A percentile compares a stretch with the other conserved stretches of the same genome.
These are phyloP conservation scores for Lasiodiplodia sp. DNA, from an alignment of 2,329 filamentous ascomycete genomes.

Conservation along the genomic window DNA sequence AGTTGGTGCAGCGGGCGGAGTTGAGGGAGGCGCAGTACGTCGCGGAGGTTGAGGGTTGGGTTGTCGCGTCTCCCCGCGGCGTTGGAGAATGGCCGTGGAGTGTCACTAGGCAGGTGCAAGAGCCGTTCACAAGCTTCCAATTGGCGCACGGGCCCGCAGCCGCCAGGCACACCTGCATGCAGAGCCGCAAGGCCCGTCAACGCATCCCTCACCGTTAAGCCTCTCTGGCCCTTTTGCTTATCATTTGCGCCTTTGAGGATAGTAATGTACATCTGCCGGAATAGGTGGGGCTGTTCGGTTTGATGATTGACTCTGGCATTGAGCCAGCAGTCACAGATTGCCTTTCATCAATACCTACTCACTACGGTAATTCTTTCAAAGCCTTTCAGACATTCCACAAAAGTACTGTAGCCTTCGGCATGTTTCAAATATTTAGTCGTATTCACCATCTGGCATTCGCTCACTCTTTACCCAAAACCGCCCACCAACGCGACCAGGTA, in stretches of 20 bases:
- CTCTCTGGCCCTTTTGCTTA: neutral
- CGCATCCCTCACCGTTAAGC: neutral
- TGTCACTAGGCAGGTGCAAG: neutral
- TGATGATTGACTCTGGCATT: neutral
- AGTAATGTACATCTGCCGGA: neutral
- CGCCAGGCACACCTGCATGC: neutral
- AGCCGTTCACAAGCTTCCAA: conserved; percentile 1
- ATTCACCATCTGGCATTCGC: too few species aligned
- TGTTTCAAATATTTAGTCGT: too few species aligned
- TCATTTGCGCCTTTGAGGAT: neutral
- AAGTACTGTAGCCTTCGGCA: too few species aligned
- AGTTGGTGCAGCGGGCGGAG: neutral
- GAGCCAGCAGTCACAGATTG: too few species aligned
- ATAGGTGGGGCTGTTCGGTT: neutral
- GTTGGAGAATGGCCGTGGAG: conserved; percentile 11
- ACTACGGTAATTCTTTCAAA: too few species aligned
- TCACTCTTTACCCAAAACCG: neutral
- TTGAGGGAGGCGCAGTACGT: neutral
- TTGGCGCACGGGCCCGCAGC: conserved; percentile 4
- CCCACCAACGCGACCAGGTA: neutral
- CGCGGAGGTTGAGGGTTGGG: neutral
- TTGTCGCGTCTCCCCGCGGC: neutral
- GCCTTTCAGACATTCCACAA: too few species aligned
- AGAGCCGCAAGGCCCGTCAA: conserved; percentile 8
- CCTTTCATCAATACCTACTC: too few species aligned